Evolutionary conservation across 495 filamentous ascomycete species (phyloP).

Genomic region (Delitschia confertaspora): DNA sequence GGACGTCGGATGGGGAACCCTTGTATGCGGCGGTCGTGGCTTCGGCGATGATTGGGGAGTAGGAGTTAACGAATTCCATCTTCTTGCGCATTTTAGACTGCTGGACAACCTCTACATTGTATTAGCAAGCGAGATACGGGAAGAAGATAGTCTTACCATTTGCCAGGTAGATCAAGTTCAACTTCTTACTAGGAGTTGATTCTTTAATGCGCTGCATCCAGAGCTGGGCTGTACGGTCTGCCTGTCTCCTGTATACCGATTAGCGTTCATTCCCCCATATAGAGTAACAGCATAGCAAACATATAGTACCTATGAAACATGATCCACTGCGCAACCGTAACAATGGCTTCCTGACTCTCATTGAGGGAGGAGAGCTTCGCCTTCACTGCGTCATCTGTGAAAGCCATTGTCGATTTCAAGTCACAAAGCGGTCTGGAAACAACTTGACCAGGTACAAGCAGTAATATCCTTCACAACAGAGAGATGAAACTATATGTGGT

Average conservation of each 20-base stretch:
- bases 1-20: constrained; percentile 70
- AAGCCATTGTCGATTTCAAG: constrained; percentile 55
- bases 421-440: background rate
- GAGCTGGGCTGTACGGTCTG: constrained; percentile 74
- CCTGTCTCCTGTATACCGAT: constrained; percentile 60
- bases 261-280: background rate
- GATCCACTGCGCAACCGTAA: constrained; percentile 94
- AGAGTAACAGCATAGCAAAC: background rate
- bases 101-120: constrained; percentile 72
- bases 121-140: constrained; percentile 1
- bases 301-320: constrained; percentile 86
- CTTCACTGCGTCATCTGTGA: constrained; percentile 84
- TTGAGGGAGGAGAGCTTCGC: constrained; percentile 91
- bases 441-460: too few relatives aligned
- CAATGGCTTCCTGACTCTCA: constrained; percentile 93
- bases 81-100: constrained; percentile 86
- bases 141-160: constrained; percentile 55
- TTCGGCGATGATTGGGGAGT: constrained; percentile 81
- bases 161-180: constrained; percentile 89
- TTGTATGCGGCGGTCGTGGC: constrained; percentile 78
- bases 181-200: constrained; percentile 66
- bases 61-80: constrained; percentile 84
- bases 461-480: background rate
- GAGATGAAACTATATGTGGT: background rate
- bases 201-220: constrained; percentile 88